Base-by-base conservation (phyloP, 495 filamentous ascomycete species). In the Bacidia rubella region DNA sequence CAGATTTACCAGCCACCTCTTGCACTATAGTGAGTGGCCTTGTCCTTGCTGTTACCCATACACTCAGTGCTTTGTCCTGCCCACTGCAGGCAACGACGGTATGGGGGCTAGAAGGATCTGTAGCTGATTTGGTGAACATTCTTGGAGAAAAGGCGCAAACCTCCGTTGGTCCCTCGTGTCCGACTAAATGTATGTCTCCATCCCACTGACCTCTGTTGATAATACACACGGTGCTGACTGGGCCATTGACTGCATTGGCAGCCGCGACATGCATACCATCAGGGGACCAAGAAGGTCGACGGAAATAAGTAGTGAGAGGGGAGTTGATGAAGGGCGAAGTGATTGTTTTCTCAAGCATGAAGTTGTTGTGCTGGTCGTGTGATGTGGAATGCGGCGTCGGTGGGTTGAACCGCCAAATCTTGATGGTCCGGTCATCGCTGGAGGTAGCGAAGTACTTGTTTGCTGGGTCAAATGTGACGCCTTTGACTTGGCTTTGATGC, bases 371-470 rank as follows among this genome's bases (percentile, higher is more conserved):
- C 66, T 94, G 90, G 59, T 99, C 93, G 57, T 95, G 83, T 24
- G 88, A 77, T 2, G 87, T 92, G 10, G 93, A 87, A 67, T 95
- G 96, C n/a, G 90, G 84, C 0, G 79, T 74, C 0, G 92, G 92
- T 1, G 89, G 82, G 12, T 83, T 95, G 65, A 95, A 99, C 49
- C 90, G 83, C 69, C 93, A 95, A 54, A 99, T 85, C 64, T 95
- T 95, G 67, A 99, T 92, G 5, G 87, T 87, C 26, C 92, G 82
- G 63, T 99, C 92, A 63, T 99, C 92, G 68, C 87, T 94, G 0
- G 92, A 89, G 1, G 92, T 99, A 24, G 92, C 92, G 68, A 99
- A 99, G 71, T 94, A 97, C 63, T 97, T 97, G 69, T 96, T 97
- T 19, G 93, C 93, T 1, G 92, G 92, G 62, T 99, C 92, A 62